These are phyloP conservation scores for Zancudomyces culisetae DNA, from an alignment of 371 early-diverging fungal genomes.

Conservation along the genomic window DNA sequence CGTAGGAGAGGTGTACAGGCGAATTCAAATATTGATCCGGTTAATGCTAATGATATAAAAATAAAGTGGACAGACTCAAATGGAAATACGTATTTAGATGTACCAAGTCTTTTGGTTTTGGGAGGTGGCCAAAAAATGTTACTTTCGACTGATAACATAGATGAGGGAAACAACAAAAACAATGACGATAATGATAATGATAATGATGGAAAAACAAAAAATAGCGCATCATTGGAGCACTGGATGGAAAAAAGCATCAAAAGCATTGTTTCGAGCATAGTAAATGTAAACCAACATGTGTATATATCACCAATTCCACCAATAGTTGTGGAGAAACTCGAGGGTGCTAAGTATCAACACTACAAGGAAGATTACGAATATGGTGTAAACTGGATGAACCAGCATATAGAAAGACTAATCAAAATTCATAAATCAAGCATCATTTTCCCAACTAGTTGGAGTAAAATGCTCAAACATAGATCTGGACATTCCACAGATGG, in stretches of 20 bases:
- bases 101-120: conserved; percentile 28
- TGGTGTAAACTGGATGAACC: conserved; percentile 34
- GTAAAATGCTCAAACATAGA: conserved; percentile 21
- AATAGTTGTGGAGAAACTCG: conserved; percentile 22
- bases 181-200: conserved; percentile 7
- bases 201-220: conserved; percentile 5
- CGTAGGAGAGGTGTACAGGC: neutral
- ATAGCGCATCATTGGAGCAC: too few species aligned
- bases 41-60: neutral
- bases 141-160: conserved; percentile 29
- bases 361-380: conserved; percentile 20
- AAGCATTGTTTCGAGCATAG: too few species aligned
- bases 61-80: neutral
- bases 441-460: conserved; percentile 30
- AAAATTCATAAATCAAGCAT: conserved; percentile 4
- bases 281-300: too few species aligned
- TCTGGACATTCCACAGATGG: conserved; percentile 34
- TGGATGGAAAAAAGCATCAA: too few species aligned
- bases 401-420: conserved; percentile 16
- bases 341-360: conserved; percentile 16
- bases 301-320: conserved; percentile 22
- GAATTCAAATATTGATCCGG: conserved; percentile 2
- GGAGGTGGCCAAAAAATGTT: conserved; percentile 27
- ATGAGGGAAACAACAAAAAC: conserved; percentile 19
- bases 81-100: neutral